phyloP scores from a whole-genome alignment of 352 stramenopile species.

The Phytophthora ramorum region DNA sequence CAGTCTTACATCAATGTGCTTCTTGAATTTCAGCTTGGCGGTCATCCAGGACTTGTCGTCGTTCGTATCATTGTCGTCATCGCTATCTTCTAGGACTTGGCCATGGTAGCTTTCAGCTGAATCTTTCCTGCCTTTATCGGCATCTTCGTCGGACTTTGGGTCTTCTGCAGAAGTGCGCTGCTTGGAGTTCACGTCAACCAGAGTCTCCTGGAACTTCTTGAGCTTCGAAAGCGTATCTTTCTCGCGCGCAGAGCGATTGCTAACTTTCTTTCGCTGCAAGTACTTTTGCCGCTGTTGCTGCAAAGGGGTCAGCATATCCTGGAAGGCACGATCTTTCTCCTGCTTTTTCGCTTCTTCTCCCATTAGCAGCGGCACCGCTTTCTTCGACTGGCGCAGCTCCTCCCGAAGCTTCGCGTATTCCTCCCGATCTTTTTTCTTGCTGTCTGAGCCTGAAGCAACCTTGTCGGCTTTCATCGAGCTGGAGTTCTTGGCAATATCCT shows the following conservation, averaged over 20 bases:
- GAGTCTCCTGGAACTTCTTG: conserved; percentile 63
- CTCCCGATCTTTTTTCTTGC: conserved; percentile 46
- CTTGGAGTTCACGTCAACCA: conserved; percentile 52
- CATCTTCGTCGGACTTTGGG: conserved; percentile 6
- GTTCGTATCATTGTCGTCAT: conserved; percentile 42
- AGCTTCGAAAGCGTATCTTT: conserved; percentile 77
- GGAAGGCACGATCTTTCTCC: conserved; percentile 57
- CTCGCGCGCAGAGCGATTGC: conserved; percentile 57
- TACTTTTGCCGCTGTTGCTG: conserved; percentile 83
- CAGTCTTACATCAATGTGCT: conserved; percentile 83
- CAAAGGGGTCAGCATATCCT: conserved; percentile 80
- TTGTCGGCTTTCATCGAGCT: conserved; percentile 9
- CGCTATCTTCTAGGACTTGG: conserved; percentile 65
- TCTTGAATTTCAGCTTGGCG: conserved; percentile 90
- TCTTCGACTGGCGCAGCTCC: conserved; percentile 69
- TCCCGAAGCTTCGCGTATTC: conserved; percentile 77
- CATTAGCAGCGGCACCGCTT: conserved; percentile 63
- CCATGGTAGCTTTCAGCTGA: conserved; percentile 57
- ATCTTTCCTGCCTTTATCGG: conserved; percentile 10
- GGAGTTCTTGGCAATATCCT: conserved; percentile 17
- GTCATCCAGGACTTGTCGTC: conserved; percentile 83
- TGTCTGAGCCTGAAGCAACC: conserved; percentile 8
- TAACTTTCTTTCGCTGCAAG: conserved; percentile 66
- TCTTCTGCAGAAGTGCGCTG: background rate
- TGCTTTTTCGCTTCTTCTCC: conserved; percentile 65